phyloP scores from a whole-genome alignment of 31 red algal species.

The Porphyra umbilicalis region DNA sequence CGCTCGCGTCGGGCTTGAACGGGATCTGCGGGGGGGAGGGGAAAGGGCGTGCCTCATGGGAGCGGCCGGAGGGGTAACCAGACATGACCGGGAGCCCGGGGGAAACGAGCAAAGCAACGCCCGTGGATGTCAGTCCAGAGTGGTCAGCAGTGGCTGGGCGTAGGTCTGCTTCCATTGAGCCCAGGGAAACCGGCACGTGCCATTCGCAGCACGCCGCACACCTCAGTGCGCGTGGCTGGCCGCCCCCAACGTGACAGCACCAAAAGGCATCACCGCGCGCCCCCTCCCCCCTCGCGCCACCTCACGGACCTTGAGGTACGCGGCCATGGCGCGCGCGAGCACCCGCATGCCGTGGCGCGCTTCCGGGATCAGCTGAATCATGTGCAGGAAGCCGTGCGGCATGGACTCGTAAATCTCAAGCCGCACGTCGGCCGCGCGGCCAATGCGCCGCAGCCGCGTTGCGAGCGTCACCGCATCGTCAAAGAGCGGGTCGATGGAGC shows the following conservation, averaged over 20 bases:
- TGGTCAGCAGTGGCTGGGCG: no score
- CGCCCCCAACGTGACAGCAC: no score
- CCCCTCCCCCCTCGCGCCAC: no score
- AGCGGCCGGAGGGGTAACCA: no score
- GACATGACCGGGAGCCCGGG: no score
- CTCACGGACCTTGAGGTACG: constrained; percentile 16
- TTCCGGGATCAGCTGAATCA: constrained; percentile 43
- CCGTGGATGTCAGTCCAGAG: no score
- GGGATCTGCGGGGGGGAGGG: not conserved
- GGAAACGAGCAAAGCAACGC: no score
- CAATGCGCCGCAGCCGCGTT: constrained; percentile 22
- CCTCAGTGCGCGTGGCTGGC: no score
- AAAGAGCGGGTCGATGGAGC: constrained; percentile 68
- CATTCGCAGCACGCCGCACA: no score
- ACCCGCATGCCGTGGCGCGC: constrained; percentile 44
- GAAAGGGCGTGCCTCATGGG: not conserved
- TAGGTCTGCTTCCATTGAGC: no score
- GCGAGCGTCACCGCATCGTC: constrained; percentile 70
- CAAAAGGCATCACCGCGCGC: no score
- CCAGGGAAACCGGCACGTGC: no score
- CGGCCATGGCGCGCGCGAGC: constrained; percentile 33
- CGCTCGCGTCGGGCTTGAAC: not conserved
- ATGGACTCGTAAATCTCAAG: constrained; percentile 54
- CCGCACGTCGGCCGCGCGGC: constrained; percentile 3
- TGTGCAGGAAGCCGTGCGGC: constrained; percentile 92